phyloP scores from a whole-genome alignment of 306 rosid genomes.

The Fragaria ananassa region DNA sequence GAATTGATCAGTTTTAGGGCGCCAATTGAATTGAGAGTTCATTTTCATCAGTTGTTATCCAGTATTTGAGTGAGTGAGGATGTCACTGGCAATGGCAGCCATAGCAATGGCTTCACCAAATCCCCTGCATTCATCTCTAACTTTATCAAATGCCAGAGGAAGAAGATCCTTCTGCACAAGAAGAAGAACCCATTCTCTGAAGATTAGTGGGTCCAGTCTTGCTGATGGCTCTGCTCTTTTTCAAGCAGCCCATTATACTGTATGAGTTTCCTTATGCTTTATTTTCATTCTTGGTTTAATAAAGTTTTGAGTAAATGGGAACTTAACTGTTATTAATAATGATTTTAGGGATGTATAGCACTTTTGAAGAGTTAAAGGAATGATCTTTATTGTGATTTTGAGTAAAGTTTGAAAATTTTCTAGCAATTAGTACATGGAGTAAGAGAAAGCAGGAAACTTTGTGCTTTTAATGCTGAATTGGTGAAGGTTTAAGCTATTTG shows the following conservation, averaged over 20 bases:
- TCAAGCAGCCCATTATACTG: conserved; percentile 78
- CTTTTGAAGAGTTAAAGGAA: not conserved
- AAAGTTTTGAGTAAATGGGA: too few relatives aligned
- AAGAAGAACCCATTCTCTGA: conserved; percentile 27
- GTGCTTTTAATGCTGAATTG: not conserved
- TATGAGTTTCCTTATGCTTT: conserved; percentile 8
- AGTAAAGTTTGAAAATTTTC: not conserved
- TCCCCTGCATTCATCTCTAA: conserved; percentile 25
- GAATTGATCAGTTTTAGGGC: not conserved
- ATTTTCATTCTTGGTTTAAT: too few relatives aligned
- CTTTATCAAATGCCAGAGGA: conserved; percentile 13
- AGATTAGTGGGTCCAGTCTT: conserved; percentile 51
- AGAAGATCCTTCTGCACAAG: conserved; percentile 3
- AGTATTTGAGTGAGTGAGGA: not conserved
- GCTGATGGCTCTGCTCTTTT: conserved; percentile 67
- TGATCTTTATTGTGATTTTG: not conserved
- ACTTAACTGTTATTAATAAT: not conserved
- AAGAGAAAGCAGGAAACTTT: not conserved
- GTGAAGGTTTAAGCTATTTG: not conserved
- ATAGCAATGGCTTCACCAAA: conserved; percentile 18
- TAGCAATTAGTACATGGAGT: not conserved
- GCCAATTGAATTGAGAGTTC: conserved; percentile 12
- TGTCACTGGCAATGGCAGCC: conserved; percentile 18
- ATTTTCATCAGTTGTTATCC: conserved; percentile 8
- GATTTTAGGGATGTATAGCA: not conserved